Conservation (phyloP, 2,329 filamentous ascomycete genomes). For the Talaromyces sp. region DNA sequence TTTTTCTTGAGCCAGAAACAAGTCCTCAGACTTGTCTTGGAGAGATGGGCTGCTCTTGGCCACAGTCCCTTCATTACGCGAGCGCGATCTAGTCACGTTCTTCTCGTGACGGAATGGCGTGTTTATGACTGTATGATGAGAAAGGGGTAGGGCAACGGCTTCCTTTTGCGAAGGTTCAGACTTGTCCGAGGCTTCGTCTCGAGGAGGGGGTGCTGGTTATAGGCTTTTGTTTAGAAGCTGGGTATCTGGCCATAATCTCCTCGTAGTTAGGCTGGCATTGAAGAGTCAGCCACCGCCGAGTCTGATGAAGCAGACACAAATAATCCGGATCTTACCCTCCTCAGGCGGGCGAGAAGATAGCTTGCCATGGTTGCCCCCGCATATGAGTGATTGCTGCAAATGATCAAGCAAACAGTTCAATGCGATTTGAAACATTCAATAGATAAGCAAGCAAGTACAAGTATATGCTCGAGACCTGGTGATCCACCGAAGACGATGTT, state of each 20-base stretch:
- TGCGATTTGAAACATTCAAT: background rate
- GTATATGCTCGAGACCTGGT: background rate
- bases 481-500: background rate
- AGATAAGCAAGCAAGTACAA: background rate
- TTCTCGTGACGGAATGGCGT: background rate
- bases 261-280: background rate
- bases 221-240: background rate
- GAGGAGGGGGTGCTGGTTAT: background rate
- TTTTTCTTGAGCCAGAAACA: background rate
- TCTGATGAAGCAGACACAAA: background rate
- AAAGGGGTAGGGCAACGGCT: background rate
- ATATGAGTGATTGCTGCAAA: background rate
- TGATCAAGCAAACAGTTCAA: background rate
- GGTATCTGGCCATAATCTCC: background rate
- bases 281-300: background rate
- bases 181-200: background rate
- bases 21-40: background rate
- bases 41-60: background rate
- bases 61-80: background rate
- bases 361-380: background rate
- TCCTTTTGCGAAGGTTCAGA: background rate
- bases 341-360: background rate
- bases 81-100: background rate
- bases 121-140: background rate
- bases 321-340: background rate